Evolutionary conservation across 2,329 filamentous ascomycete species (phyloP).

Genomic region (Pseudocercospora cruenta): DNA sequence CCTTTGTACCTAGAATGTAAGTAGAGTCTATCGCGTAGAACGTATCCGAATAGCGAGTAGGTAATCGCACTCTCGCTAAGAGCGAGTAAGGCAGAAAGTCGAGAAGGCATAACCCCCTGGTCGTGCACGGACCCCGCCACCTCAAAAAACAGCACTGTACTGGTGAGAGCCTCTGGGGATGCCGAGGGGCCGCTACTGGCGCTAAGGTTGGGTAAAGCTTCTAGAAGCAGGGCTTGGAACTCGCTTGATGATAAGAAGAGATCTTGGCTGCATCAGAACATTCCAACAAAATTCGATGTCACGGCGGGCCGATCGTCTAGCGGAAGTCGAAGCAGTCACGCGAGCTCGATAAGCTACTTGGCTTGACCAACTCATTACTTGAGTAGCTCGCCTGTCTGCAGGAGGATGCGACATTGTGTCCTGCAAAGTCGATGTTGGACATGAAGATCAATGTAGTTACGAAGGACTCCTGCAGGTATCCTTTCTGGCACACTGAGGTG

Average conservation of each 20-base stretch:
- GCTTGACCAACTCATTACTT: neutral
- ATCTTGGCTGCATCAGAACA: neutral
- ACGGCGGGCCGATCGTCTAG: neutral
- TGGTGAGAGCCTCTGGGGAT: neutral
- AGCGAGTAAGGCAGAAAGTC: too few species aligned
- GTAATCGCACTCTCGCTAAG: too few species aligned
- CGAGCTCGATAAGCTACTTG: slow-evolving; percentile 1
- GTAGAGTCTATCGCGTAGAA: too few species aligned
- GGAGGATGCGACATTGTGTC: neutral
- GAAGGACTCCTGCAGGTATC: too few species aligned
- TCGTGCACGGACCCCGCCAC: too few species aligned
- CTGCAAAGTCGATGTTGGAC: neutral
- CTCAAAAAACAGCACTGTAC: neutral
- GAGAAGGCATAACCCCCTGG: too few species aligned
- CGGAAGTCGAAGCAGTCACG: neutral
- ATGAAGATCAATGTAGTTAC: neutral
- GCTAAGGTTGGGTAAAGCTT: neutral
- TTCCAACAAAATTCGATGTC: neutral
- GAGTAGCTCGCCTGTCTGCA: neutral
- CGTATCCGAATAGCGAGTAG: too few species aligned
- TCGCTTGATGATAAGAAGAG: slow-evolving; percentile 9
- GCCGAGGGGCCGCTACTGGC: neutral
- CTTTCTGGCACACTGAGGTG: too few species aligned
- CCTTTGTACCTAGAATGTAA: too few species aligned
- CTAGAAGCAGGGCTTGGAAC: slow-evolving; percentile 10